Base-by-base conservation (phyloP, 2,329 filamentous ascomycete species). In the Penicillium frequentans region DNA sequence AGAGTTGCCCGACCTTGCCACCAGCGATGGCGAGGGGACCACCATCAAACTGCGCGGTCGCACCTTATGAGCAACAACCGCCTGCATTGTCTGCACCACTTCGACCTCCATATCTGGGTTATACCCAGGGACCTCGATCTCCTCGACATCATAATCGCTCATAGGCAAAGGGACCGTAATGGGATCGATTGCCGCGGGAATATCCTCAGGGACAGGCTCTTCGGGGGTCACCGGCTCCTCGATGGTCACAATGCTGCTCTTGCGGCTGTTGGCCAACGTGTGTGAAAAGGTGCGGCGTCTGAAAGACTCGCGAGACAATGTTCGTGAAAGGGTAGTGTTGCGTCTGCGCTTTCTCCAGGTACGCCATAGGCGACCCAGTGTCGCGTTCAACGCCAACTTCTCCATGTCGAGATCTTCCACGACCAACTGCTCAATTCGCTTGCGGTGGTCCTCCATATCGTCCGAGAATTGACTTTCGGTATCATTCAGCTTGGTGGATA, bases 401-500 rank as follows among this genome's bases (percentile, higher is more conserved):
- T 98, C 95, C 82, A 97, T 91, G 71, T 99, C 95, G 54, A 86
- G 79, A 68, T 98, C 93, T 68, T 96, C 90, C 26, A 99, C 87
- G n/a, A 93, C 80, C 52, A 96, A 82, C 16, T 86, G 85, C 60
- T 71, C 67, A 57, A 73, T 72, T 26, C 90, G 86, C 42, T 84
- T 76, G 3, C 79, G 75, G 49, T 70, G 64, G 29, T 70, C 64
- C 31, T 70, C 76, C 56, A 77, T 75, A 16, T 73, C 73, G 11
- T 81, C 80, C 14, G 85, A 82, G 46, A 86, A 76, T 31, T 42
- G 48, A 39, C 48, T 50, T 23, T 85, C 82, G 60, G 85, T 87
- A 57, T 86, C 82, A 31, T 74, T 70, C 11, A 73, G 52, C 42
- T 69, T 73, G 21, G 63, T 54, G 6, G 66, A 71, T 53, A 69